Percentiles rank a stretch among this genome's conserved stretches.
Evolutionary conservation across 106 monocot species (phyloP).

Genomic region (Phalaenopsis aphrodite): DNA sequence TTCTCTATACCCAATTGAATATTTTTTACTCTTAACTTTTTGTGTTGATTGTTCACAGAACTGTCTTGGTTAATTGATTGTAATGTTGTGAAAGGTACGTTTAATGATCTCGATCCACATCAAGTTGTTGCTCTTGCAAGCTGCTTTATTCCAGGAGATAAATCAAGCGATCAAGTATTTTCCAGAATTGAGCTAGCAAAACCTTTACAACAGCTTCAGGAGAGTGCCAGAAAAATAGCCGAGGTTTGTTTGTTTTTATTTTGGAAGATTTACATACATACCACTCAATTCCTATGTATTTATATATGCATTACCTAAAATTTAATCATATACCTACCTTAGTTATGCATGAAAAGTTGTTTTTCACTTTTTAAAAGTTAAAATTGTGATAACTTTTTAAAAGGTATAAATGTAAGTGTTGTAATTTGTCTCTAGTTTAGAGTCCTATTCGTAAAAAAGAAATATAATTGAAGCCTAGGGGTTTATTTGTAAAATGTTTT

Average conservation of each 20-base stretch:
- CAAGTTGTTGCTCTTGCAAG: slow-evolving; percentile 91
- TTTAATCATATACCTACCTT: no score
- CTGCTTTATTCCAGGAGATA: slow-evolving; percentile 95
- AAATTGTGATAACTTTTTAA: no score
- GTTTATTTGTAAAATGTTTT: no score
- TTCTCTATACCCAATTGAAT: not conserved
- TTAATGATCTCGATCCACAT: slow-evolving; percentile 98
- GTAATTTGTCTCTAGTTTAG: no score
- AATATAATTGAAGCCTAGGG: no score
- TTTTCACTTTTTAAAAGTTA: no score
- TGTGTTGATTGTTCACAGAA: not conserved
- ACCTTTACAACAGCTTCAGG: slow-evolving; percentile 92
- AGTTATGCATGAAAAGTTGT: no score
- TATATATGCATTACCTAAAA: no score
- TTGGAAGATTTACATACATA: not conserved
- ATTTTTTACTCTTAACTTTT: not conserved
- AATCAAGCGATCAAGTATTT: slow-evolving; percentile 90
- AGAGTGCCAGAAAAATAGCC: slow-evolving; percentile 90
- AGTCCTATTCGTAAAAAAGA: no score
- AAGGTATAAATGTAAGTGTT: no score
- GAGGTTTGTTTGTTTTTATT: slow-evolving; percentile 45
- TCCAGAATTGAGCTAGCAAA: slow-evolving; percentile 79
- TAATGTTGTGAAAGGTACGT: slow-evolving; percentile 49
- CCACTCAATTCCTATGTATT: no score
- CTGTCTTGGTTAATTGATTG: slow-evolving; percentile 4